phyloP scores from a whole-genome alignment of 202 grass and related monocot genomes.

The Schoenoplectus triqueter region DNA sequence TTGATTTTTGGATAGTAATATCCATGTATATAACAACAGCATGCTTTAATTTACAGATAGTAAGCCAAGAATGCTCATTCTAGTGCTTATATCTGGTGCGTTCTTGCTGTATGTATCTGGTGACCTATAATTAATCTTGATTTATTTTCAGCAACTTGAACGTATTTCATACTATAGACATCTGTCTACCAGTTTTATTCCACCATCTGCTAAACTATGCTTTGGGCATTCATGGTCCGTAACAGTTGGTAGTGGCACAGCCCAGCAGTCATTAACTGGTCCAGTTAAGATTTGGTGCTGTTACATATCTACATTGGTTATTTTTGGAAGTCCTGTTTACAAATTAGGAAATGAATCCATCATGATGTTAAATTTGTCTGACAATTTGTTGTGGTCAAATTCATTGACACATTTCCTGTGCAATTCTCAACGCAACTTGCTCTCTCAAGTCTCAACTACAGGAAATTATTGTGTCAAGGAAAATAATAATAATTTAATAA shows the following conservation, averaged over 20 bases:
- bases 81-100: not conserved
- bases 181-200: not conserved
- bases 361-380: not conserved
- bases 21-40: conserved; percentile 23
- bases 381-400: not conserved
- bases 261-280: conserved; percentile 5
- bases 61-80: not conserved
- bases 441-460: not conserved
- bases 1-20: conserved; percentile 30
- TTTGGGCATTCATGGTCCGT: not conserved
- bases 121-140: not conserved
- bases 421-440: not conserved
- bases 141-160: not conserved
- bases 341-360: not conserved
- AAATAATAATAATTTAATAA: not conserved
- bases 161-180: not conserved
- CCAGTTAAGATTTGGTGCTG: not conserved
- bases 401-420: not conserved
- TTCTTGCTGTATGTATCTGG: not conserved
- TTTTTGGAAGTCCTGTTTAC: not conserved
- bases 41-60: conserved; percentile 20
- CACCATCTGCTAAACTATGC: not conserved
- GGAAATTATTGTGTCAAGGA: not conserved
- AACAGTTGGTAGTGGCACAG: not conserved
- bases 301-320: too few relatives aligned